These are phyloP conservation scores for Breynia disticha DNA, from an alignment of 441 rosid genomes.

Conservation along the genomic window DNA sequence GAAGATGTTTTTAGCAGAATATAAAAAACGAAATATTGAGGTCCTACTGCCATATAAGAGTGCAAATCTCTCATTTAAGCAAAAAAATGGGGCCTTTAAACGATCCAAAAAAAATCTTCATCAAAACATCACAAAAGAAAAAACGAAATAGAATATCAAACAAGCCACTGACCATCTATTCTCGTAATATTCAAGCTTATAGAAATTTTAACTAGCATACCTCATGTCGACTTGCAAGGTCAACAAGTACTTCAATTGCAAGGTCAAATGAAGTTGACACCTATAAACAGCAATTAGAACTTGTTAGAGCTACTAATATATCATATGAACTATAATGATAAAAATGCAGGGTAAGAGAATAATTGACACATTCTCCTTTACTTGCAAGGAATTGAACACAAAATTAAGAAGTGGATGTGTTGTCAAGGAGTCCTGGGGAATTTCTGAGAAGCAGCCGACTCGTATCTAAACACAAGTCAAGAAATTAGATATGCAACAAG, in stretches of 20 bases:
- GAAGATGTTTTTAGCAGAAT: too few species aligned
- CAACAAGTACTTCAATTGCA: constrained; percentile 88
- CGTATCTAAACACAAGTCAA: constrained; percentile 49
- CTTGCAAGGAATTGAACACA: constrained; percentile 80
- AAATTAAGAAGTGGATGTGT: constrained; percentile 84
- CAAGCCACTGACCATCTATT: background rate
- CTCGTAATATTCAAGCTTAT: background rate
- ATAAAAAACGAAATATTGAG: too few species aligned
- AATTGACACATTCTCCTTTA: constrained; percentile 12
- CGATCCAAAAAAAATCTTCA: too few species aligned
- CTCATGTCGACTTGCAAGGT: constrained; percentile 85
- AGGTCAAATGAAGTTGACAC: constrained; percentile 73
- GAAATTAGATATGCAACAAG: constrained; percentile 10
- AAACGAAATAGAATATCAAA: too few species aligned
- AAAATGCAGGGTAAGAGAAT: background rate
- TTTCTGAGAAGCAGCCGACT: constrained; percentile 92
- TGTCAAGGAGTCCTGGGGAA: constrained; percentile 58
- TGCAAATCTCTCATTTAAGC: too few species aligned
- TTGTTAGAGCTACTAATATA: too few species aligned
- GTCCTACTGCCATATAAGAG: too few species aligned
- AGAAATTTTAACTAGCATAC: constrained; percentile 22
- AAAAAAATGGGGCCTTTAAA: too few species aligned
- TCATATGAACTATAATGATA: background rate
- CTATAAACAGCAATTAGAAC: constrained; percentile 27
- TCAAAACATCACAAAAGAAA: too few species aligned